phyloP scores from a whole-genome alignment of 805 yeast species.

The Danielia oregonensis region DNA sequence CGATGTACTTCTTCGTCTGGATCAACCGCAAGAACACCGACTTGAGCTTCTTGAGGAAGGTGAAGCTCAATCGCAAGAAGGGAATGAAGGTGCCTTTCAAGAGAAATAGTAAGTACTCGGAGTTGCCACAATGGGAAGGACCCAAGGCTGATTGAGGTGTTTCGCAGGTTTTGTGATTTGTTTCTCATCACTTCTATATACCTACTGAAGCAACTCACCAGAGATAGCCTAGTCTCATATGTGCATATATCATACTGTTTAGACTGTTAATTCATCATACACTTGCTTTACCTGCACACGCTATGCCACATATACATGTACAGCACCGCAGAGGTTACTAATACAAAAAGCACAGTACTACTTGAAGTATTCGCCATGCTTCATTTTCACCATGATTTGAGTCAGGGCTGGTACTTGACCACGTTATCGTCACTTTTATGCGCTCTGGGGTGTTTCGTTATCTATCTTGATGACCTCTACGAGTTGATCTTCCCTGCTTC shows the following conservation, averaged over 20 bases:
- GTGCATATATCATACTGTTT: no score
- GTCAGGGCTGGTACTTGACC: slow-evolving; percentile 66
- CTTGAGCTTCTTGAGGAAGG: slow-evolving; percentile 34
- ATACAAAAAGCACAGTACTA: background rate
- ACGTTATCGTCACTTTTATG: slow-evolving; percentile 67
- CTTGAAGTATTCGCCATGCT: background rate
- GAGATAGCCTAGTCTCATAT: background rate
- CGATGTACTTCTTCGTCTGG: slow-evolving; percentile 62
- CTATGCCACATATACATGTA: no score
- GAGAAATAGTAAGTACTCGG: slow-evolving; percentile 19
- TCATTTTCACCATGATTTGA: slow-evolving; percentile 1
- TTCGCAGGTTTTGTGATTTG: no score
- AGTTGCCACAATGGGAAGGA: slow-evolving; percentile 32
- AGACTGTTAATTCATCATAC: no score
- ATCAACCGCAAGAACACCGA: slow-evolving; percentile 46
- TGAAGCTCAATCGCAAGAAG: slow-evolving; percentile 23
- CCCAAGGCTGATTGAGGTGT: slow-evolving; percentile 14
- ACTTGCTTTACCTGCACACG: no score
- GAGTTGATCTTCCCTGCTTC: slow-evolving; percentile 36
- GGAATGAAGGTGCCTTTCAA: slow-evolving; percentile 25
- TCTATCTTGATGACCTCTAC: slow-evolving; percentile 58
- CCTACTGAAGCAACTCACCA: no score
- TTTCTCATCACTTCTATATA: no score
- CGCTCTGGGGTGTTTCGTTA: slow-evolving; percentile 63
- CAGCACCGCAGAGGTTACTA: slow-evolving; percentile 4